Evolutionary conservation across 495 filamentous ascomycete species (phyloP).

Genomic region (Talaromyces adpressus): DNA sequence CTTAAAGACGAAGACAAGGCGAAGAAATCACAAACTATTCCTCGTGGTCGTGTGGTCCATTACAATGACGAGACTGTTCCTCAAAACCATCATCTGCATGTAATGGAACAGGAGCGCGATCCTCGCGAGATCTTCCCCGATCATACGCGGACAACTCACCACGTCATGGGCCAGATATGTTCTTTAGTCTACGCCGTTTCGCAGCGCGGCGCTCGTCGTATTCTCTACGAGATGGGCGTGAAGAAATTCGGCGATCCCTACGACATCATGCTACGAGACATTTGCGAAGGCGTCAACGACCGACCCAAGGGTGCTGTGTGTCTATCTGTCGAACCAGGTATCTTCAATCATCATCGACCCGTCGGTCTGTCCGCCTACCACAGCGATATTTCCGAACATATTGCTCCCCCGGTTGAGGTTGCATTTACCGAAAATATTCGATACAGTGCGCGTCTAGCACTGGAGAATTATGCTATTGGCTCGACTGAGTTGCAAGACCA

Average conservation of each 20-base stretch:
- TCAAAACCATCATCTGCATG: slow-evolving; percentile 6
- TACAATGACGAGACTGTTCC: slow-evolving; percentile 18
- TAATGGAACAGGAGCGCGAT: slow-evolving; percentile 7
- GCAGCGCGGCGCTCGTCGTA: slow-evolving; percentile 42
- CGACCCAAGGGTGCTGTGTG: slow-evolving; percentile 8
- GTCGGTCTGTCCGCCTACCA: slow-evolving; percentile 8
- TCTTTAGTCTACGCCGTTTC: slow-evolving; percentile 50
- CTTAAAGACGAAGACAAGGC: slow-evolving; percentile 5
- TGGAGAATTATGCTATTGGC: slow-evolving; percentile 2
- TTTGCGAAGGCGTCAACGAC: slow-evolving; percentile 9
- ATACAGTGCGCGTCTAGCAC: slow-evolving; percentile 5
- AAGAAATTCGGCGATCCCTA: slow-evolving; percentile 8
- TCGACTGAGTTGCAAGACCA: background rate
- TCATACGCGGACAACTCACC: slow-evolving; percentile 40
- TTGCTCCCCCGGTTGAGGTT: slow-evolving; percentile 5
- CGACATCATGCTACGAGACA: slow-evolving; percentile 9
- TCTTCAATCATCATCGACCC: slow-evolving; percentile 9
- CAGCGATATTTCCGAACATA: slow-evolving; percentile 10
- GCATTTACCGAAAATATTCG: slow-evolving; percentile 8
- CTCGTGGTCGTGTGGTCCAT: slow-evolving; percentile 13
- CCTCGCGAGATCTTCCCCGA: slow-evolving; percentile 18
- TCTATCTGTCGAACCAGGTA: slow-evolving; percentile 8
- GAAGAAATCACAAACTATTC: slow-evolving; percentile 7
- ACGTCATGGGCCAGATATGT: slow-evolving; percentile 40
- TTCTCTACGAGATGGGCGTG: slow-evolving; percentile 25